Percentiles rank a stretch among this genome's conserved stretches.
These are phyloP conservation scores for Chenopodium berlandieri DNA, from an alignment of 148 eudicot genomes.

Conservation along the genomic window DNA sequence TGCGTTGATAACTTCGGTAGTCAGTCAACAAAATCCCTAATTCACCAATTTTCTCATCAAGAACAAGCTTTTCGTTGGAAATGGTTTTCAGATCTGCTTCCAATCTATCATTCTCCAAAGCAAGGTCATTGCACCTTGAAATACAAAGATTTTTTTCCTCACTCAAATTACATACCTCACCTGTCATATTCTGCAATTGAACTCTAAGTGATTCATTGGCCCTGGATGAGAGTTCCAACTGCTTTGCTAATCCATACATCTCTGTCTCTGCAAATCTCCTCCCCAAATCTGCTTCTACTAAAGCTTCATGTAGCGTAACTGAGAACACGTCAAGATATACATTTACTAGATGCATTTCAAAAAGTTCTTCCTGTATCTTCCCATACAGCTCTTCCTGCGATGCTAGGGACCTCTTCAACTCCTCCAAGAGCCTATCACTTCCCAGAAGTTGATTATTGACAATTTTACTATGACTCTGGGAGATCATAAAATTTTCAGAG, in stretches of 20 bases:
- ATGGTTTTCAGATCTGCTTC: slow-evolving; percentile 48
- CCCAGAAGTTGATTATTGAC: slow-evolving; percentile 37
- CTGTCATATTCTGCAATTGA: slow-evolving; percentile 52
- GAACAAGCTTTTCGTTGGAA: slow-evolving; percentile 48
- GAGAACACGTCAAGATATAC: slow-evolving; percentile 67
- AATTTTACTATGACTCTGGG: slow-evolving; percentile 33
- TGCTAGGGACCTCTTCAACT: slow-evolving; percentile 61
- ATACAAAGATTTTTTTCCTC: slow-evolving; percentile 45
- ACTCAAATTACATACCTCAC: slow-evolving; percentile 42
- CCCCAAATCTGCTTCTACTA: slow-evolving; percentile 50
- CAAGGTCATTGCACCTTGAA: slow-evolving; percentile 47
- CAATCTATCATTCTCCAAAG: slow-evolving; percentile 50
- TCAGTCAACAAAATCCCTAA: slow-evolving; percentile 45
- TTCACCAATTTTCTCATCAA: slow-evolving; percentile 50
- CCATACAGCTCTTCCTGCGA: slow-evolving; percentile 68
- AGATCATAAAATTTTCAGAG: slow-evolving; percentile 24
- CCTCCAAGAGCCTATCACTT: slow-evolving; percentile 60
- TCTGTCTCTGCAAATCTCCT: slow-evolving; percentile 34
- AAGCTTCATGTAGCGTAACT: slow-evolving; percentile 50
- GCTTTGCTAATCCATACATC: slow-evolving; percentile 45
- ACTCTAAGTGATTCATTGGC: slow-evolving; percentile 47
- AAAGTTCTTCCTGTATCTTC: slow-evolving; percentile 73
- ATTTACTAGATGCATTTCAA: slow-evolving; percentile 57
- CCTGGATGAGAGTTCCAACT: slow-evolving; percentile 51
- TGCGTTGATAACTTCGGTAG: slow-evolving; percentile 42